A percentile compares a stretch with the other conserved stretches of the same genome.
These are phyloP conservation scores for Tinospora cordifolia DNA, from an alignment of 164 flowering plant genomes.

Conservation along the genomic window DNA sequence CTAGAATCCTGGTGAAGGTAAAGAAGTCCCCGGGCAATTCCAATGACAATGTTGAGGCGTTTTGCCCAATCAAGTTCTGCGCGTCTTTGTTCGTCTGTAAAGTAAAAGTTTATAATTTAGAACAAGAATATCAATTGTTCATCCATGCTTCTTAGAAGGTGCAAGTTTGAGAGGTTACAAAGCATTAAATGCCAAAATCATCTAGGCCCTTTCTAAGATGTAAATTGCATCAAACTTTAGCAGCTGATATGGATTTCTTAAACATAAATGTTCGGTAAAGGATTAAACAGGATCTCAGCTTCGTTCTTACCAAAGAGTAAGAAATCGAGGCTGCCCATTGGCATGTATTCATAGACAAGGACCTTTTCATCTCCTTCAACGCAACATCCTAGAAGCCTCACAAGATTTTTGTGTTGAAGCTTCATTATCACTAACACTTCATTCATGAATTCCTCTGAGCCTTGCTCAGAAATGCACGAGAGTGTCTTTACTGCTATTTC, in stretches of 20 bases:
- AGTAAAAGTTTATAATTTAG: neutral
- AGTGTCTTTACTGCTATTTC: constrained; percentile 20
- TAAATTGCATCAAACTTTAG: neutral
- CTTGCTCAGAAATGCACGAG: constrained; percentile 14
- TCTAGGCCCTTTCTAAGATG: neutral
- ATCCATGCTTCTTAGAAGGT: neutral
- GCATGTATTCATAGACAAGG: constrained; percentile 17
- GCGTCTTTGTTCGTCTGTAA: constrained; percentile 7
- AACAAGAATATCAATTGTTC: neutral
- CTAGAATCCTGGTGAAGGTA: constrained; percentile 32
- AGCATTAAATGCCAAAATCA: neutral
- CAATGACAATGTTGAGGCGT: constrained; percentile 23
- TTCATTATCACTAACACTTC: constrained; percentile 12
- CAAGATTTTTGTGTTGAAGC: constrained; percentile 24
- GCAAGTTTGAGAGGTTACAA: neutral
- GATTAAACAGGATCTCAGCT: neutral
- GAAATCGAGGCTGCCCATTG: constrained; percentile 14
- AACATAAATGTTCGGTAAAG: neutral
- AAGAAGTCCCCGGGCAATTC: constrained; percentile 27
- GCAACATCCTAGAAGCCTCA: constrained; percentile 18
- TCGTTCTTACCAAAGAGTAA: constrained; percentile 7
- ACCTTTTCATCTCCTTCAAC: constrained; percentile 18
- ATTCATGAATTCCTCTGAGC: constrained; percentile 17
- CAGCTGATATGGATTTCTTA: no score
- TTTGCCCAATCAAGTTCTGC: constrained; percentile 18